Base-by-base conservation (phyloP, 1,284 basidiomycete species). In the Anthracocystis setariae region DNA sequence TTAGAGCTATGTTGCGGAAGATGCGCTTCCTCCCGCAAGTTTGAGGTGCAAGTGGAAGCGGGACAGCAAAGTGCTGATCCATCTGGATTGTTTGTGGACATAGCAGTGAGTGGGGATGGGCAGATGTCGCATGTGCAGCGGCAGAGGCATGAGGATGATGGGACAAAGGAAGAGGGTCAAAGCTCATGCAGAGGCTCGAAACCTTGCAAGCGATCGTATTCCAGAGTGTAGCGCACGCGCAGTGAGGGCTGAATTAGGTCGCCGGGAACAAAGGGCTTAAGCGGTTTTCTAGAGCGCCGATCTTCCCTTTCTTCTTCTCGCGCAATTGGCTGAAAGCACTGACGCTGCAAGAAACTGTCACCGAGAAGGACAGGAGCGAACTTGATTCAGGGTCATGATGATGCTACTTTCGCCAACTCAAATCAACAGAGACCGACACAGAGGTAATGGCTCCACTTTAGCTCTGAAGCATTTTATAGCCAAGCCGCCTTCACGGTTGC, bases 91-190 rank as follows among this genome's bases (percentile, higher is more conserved):
- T 15, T 38, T 29, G 29, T 7, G 29, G 5, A 29, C 29, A 29
- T 7, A 29, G 12, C n/a, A n/a, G n/a, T n/a, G n/a, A 33, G 32
- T 15, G 32, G 13, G 35, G 35, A 15, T 9, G 35, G 15, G 35
- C 13, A 37, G 35, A n/a, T 8, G 5, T 5, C 8, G 5, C 35
- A 37, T 17, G 15, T 5, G 35, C n/a, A n/a, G n/a, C 35, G 17
- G 35, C 35, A 17, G 17, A 9, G 17, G 35, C 12, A 37, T 17
- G 35, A 46, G 44, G 45, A 35, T 35, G 45, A n/a, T 37, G 20
- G 39, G 44, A 38, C 46, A 49, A 44, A 45, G 48, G 43, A 29
- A 48, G 48, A 49, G 37, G 55, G 46, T 55, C 55, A 46, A 50
- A 47, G 39, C 49, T 24, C 25, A 42, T 50, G 38, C 27, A 17